Conservation (phyloP, 148 eudicot genomes). For the Fagopyrum tataricum region DNA sequence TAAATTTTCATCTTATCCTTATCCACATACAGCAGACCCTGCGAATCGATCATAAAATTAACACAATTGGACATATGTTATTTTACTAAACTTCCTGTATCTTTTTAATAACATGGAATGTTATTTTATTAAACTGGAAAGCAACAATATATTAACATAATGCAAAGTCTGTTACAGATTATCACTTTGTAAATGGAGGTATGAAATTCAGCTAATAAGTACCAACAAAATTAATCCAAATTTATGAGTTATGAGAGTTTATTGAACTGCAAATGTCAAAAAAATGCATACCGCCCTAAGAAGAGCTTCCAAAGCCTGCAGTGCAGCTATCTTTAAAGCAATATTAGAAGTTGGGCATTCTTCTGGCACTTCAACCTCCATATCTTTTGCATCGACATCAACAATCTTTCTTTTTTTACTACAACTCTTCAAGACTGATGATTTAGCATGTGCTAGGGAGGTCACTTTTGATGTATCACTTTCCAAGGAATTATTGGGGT, state of each 20-base stretch:
- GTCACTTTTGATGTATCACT: constrained; percentile 20
- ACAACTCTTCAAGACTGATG: constrained; percentile 21
- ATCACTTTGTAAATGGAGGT: neutral
- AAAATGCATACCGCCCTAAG: constrained; percentile 60
- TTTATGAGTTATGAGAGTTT: neutral
- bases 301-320: constrained; percentile 72
- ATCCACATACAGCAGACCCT: constrained; percentile 46
- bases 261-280: constrained; percentile 4
- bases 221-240: neutral
- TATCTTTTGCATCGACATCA: constrained; percentile 21
- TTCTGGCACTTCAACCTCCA: constrained; percentile 28
- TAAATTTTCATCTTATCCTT: constrained; percentile 27
- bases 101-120: too few species aligned
- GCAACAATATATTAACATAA: neutral
- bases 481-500: constrained; percentile 19
- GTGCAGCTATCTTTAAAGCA: constrained; percentile 63
- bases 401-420: constrained; percentile 68
- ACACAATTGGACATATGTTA: too few species aligned
- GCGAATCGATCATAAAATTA: constrained; percentile 19
- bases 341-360: constrained; percentile 26
- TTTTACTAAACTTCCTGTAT: neutral
- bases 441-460: constrained; percentile 26
- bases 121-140: neutral
- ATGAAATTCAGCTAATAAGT: neutral
- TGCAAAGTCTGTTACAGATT: neutral